phyloP scores from a whole-genome alignment of 179 eudicot genomes.

The Actinidia polygama region DNA sequence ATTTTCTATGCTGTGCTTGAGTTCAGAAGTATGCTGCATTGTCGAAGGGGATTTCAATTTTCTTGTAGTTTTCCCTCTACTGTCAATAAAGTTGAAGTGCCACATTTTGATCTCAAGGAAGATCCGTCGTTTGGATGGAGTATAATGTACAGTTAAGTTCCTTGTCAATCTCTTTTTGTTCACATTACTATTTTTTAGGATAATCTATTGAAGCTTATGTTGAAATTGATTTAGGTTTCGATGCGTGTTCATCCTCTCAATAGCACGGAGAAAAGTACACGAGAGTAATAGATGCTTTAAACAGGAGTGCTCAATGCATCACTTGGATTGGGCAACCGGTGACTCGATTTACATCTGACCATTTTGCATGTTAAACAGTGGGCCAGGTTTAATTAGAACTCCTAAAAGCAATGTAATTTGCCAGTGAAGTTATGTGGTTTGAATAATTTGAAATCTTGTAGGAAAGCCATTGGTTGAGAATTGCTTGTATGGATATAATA shows the following conservation, averaged over 20 bases:
- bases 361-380: constrained; percentile 93
- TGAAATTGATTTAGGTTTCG: constrained; percentile 57
- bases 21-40: constrained; percentile 50
- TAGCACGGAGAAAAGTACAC: constrained; percentile 54
- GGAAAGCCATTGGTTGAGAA: constrained; percentile 99
- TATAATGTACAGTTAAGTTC: constrained; percentile 85
- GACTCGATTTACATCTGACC: constrained; percentile 93
- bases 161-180: neutral
- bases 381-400: constrained; percentile 64
- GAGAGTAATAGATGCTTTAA: constrained; percentile 81
- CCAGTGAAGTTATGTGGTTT: neutral
- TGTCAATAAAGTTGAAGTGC: constrained; percentile 73
- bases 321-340: constrained; percentile 94
- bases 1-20: constrained; percentile 51
- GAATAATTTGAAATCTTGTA: constrained; percentile 39
- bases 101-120: constrained; percentile 92
- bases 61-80: constrained; percentile 35
- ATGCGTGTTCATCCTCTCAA: constrained; percentile 90
- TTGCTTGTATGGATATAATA: constrained; percentile 95
- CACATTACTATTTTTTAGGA: neutral
- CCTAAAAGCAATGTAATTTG: neutral
- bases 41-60: constrained; percentile 62
- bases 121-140: constrained; percentile 98
- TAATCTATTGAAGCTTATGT: neutral
- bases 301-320: constrained; percentile 87